Base-by-base conservation (phyloP, 345 rosid genomes). In the Firmiana major region DNA sequence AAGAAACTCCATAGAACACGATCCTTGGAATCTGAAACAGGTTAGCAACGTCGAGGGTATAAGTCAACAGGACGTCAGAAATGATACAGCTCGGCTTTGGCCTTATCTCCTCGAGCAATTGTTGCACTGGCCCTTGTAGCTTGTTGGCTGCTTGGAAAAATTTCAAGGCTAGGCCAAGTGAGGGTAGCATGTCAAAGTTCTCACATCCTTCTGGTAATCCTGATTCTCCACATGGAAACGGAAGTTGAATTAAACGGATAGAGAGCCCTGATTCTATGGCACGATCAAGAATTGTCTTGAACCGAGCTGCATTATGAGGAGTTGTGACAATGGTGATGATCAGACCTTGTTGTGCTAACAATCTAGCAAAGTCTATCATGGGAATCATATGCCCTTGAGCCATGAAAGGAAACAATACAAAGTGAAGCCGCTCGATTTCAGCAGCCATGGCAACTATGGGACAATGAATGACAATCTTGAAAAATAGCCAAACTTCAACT, bases 331-430 rank as follows among this genome's bases (percentile, higher is more conserved):
- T 80, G 28, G 89, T 88, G 60, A 88, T 48, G 3, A 64, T 78
- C 58, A 86, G 79, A 7, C 88, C 85, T 0, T 75, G 86, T 51
- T 55, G 79, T 6, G 95, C 87, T 59, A 89, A 71, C 68, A 88
- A 81, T 76, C 81, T 84, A 16, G 90, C 85, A 0, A 87, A 78
- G 81, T 89, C 91, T 0, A 86, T 74, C 81, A 88, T 78, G 13
- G 93, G 91, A 42, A 88, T 87, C 76, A 86, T 80, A 68, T 90
- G 92, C 62, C 94, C 89, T 59, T 77, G 89, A 76, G 92, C 87
- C 87, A 88, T 88, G 75, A 86, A 88, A 13, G 94, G 94, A 28
- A 90, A 81, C 46, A 87, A 64, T 51, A 85, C 78, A 75, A 85
- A 78, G 83, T 87, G 90, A 81, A 80, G 83, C 43, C 5, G 24